phyloP scores from a whole-genome alignment of 2,329 filamentous ascomycete genomes.

The Calonectria multiphialidica region DNA sequence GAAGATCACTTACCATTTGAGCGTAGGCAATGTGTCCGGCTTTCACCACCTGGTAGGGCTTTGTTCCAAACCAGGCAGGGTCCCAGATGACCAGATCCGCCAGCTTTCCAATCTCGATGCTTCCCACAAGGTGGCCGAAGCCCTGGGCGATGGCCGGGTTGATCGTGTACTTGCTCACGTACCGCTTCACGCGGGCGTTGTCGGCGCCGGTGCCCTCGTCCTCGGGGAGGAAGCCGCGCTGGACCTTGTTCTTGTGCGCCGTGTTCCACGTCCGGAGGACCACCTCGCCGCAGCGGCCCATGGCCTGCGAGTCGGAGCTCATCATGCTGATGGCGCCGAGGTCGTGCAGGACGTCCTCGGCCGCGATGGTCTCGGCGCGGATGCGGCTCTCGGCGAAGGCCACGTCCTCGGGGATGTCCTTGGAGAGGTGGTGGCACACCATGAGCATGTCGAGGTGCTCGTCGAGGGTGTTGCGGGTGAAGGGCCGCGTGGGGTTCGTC shows the following conservation, averaged over 20 bases:
- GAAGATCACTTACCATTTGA: slow-evolving; percentile 76
- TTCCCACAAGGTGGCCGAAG: slow-evolving; percentile 88
- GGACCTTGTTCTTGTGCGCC: slow-evolving; percentile 94
- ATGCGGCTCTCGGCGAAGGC: slow-evolving; percentile 96
- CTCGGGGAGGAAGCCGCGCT: slow-evolving; percentile 81
- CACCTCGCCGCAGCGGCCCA: slow-evolving; percentile 96
- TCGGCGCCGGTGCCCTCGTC: slow-evolving; percentile 85
- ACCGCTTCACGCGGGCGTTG: slow-evolving; percentile 92
- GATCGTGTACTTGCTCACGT: slow-evolving; percentile 95
- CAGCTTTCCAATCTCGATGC: slow-evolving; percentile 88
- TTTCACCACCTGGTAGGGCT: slow-evolving; percentile 86
- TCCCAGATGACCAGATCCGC: slow-evolving; percentile 93
- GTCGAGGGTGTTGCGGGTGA: slow-evolving; percentile 91
- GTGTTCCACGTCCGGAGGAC: slow-evolving; percentile 96
- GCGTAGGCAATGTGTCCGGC: slow-evolving; percentile 86
- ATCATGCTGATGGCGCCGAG: slow-evolving; percentile 98
- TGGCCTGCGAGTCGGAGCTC: slow-evolving; percentile 94
- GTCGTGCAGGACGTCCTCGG: slow-evolving; percentile 96
- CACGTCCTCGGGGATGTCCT: slow-evolving; percentile 94
- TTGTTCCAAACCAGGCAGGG: slow-evolving; percentile 86
- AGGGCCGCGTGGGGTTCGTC: slow-evolving; percentile 93
- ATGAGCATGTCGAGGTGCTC: slow-evolving; percentile 99
- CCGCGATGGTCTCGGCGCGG: slow-evolving; percentile 94
- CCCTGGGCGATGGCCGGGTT: slow-evolving; percentile 94
- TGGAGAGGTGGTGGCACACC: slow-evolving; percentile 95